Conservation (phyloP, 2,329 filamentous ascomycete species). For the Fusarium scirpi region DNA sequence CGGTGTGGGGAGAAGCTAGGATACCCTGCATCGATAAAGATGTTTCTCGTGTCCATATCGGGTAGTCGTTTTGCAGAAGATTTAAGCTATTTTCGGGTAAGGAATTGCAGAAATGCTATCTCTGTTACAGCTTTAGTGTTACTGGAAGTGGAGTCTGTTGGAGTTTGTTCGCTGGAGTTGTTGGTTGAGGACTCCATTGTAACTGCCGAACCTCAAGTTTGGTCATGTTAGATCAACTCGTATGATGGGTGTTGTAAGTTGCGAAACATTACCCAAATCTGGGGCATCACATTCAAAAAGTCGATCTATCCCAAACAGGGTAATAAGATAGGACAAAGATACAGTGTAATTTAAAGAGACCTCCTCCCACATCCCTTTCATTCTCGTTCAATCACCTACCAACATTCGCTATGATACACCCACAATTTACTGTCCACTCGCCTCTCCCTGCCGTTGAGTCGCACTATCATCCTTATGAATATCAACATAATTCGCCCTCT, state of each 20-base stretch:
- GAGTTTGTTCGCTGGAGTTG: too few relatives aligned
- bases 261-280: background rate
- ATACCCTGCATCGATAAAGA: slow-evolving; percentile 16
- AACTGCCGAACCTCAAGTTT: background rate
- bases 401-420: background rate
- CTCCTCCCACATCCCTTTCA: background rate
- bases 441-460: background rate
- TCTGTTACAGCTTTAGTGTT: background rate
- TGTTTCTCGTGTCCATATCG: slow-evolving; percentile 12
- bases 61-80: slow-evolving; percentile 25
- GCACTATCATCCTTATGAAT: slow-evolving; percentile 17
- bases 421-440: background rate
- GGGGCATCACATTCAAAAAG: background rate
- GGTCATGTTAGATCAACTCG: background rate
- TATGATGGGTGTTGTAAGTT: slow-evolving; percentile 5
- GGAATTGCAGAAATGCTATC: background rate
- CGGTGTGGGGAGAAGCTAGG: slow-evolving; percentile 1
- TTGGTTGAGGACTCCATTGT: background rate
- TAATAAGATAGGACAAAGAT: slow-evolving; percentile 39
- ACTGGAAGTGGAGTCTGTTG: background rate
- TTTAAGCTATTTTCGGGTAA: slow-evolving; percentile 4
- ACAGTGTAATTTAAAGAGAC: slow-evolving; percentile 28
- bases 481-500: slow-evolving; percentile 30
- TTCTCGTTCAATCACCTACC: background rate
- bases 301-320: slow-evolving; percentile 3